Percentiles rank a stretch among this genome's conserved stretches.
Evolutionary conservation across 2,329 filamentous ascomycete genomes (phyloP).

Genomic region (Zymoseptoria passerinii): DNA sequence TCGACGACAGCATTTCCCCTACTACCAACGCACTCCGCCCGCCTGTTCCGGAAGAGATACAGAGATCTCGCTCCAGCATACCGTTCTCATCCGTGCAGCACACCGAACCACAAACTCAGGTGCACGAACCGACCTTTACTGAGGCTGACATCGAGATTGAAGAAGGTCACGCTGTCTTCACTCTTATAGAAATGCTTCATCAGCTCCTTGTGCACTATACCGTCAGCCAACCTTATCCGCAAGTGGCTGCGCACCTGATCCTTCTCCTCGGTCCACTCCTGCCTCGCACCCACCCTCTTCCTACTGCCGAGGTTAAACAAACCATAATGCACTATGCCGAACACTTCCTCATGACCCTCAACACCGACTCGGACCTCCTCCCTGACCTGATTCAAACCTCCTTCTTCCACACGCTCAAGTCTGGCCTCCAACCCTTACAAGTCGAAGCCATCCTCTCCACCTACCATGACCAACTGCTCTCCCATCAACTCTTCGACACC

Average conservation of each 20-base stretch:
- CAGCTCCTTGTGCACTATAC: conserved; percentile 37
- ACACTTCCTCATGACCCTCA: conserved; percentile 31
- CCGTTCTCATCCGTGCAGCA: background rate
- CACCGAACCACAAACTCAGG: background rate
- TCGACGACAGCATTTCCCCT: background rate
- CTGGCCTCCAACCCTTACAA: conserved; percentile 43
- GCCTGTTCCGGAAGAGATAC: background rate
- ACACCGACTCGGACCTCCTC: conserved; percentile 25
- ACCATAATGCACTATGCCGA: conserved; percentile 35
- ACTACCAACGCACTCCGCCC: background rate
- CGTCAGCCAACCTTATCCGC: conserved; percentile 35
- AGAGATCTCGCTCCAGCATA: background rate
- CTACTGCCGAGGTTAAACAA: conserved; percentile 25
- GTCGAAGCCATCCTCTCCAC: conserved; percentile 48
- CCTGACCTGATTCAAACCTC: conserved; percentile 33
- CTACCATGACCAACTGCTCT: conserved; percentile 49
- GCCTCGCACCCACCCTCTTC: conserved; percentile 33
- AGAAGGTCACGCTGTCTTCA: conserved; percentile 26
- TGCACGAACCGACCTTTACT: background rate
- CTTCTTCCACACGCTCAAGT: conserved; percentile 33
- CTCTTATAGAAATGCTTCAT: conserved; percentile 36
- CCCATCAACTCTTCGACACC: conserved; percentile 40
- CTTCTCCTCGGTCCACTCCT: conserved; percentile 40
- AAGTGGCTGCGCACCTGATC: conserved; percentile 41
- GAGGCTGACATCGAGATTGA: conserved; percentile 21